phyloP scores from a whole-genome alignment of 768 basidiomycete genomes.

The Mrakia blollopis region DNA sequence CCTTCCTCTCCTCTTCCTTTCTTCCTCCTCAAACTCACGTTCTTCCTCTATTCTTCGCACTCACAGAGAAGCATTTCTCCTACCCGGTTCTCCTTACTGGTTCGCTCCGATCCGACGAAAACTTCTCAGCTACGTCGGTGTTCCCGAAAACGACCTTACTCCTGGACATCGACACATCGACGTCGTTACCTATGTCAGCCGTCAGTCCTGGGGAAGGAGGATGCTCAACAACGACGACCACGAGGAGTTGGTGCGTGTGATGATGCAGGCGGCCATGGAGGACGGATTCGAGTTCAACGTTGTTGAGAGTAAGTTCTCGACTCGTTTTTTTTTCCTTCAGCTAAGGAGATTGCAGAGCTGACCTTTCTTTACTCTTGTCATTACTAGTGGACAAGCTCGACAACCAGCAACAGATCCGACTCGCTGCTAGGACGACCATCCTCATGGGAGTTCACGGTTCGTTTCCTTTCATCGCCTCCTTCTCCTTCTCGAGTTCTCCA shows the following conservation, averaged over 20 bases:
- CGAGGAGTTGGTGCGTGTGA: slow-evolving; percentile 66
- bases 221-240: slow-evolving; percentile 74
- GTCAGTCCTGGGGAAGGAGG: slow-evolving; percentile 81
- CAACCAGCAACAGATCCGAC: slow-evolving; percentile 67
- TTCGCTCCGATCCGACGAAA: slow-evolving; percentile 70
- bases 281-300: slow-evolving; percentile 61
- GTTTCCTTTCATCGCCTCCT: background rate
- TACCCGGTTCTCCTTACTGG: slow-evolving; percentile 75
- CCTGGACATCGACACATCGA: slow-evolving; percentile 43
- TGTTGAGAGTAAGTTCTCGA: slow-evolving; percentile 36
- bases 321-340: too few relatives aligned
- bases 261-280: slow-evolving; percentile 62
- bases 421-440: slow-evolving; percentile 82
- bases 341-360: too few relatives aligned
- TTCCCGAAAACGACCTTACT: slow-evolving; percentile 33
- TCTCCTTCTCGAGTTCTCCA: too few relatives aligned
- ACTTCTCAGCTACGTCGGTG: slow-evolving; percentile 65
- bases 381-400: slow-evolving; percentile 53
- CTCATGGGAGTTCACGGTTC: slow-evolving; percentile 45
- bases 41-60: background rate
- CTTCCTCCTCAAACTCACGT: background rate
- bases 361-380: too few relatives aligned
- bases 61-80: slow-evolving; percentile 56
- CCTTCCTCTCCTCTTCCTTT: background rate
- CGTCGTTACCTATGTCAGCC: slow-evolving; percentile 87